Base-by-base conservation (phyloP, 2,329 filamentous ascomycete genomes). In the Aspergillus ustus region DNA sequence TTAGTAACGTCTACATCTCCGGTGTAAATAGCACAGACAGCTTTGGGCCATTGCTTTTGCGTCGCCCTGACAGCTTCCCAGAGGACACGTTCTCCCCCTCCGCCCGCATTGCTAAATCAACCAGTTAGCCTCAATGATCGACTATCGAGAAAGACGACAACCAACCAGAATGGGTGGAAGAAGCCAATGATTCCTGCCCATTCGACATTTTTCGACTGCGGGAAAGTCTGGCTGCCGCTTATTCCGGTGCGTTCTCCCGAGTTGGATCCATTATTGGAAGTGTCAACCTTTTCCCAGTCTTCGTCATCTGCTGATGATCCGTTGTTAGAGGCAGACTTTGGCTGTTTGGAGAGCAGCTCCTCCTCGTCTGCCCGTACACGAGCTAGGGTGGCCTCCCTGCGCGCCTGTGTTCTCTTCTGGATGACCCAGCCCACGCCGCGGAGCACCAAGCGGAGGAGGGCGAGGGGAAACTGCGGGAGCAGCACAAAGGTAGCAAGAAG, bases 141-240 rank as follows among this genome's bases (percentile, higher is more conserved):
- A 60, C 43, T 56, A 51, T 15, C 46, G 46, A 51, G 28, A 60
- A 22, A 31, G 7, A 40, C 40, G 25, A 34, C 15, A 22, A 40
- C n/a, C 13, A 82, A 94, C 91, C 95, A 98, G 77, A 97, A 99
- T 1, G 95, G 95, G 77, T 99, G 95, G 75, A 99, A 97, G 84
- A 99, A 98, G 51, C 92, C 95, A 65, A 98, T 87, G 57, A 97
- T 88, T 34, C 93, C 93, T 64, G 89, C 83, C 91, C 91, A 97
- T 50, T 90, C 84, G 67, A 84, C 81, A 61, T 84, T 82, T 40
- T 77, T 77, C 11, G 31, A 50, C 19, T 28, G 31, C 50, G 45
- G 57, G 40, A n/a, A 52, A 43, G 76, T 81, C 66, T 81, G 82
- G 52, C 75, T 73, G 25, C 79, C 78, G 52, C 74, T 63, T 64